Evolutionary conservation across 441 rosid genomes (phyloP), one percentile per base, ranked within the genome.

Genomic region (Populus hybrid): DNA sequence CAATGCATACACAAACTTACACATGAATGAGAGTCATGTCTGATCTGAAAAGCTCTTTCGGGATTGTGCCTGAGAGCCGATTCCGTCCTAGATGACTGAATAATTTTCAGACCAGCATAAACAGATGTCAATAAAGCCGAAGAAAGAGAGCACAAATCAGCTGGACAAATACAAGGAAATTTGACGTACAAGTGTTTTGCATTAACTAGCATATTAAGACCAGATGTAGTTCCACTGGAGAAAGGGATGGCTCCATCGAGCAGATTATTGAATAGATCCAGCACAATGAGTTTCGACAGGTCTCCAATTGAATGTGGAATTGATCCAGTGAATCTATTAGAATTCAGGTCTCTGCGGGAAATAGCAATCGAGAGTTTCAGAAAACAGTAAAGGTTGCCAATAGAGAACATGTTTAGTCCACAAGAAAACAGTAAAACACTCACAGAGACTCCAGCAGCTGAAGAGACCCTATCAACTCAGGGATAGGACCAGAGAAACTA

Each of bases 261-360:
- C 78, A 75, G 74, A 82, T 95, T 95, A 78, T 92, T 92, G 14
- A 94, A 86, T 74, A 96, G 84, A 84, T 96, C 99, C 34, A 96
- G 75, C 99, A 91, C 87, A 80, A 82, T 73, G 21, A 96, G 94
- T 0, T 74, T 85, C 1, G 89, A 67, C 71, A 96, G 86, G 50
- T 77, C 87, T 12, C 98, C 98, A 21, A 94, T 85, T 73, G 94
- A 85, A 1, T 88, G 83, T 0, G 98, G 98, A 75, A 96, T 90
- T 63, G 3, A 10, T 50, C 98, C 99, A 54, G 12, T 87, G 78
- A 96, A 92, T 73, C 84, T 14, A 81, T 96, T 96, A 0, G 85
- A 85, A 83, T 91, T 91, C 38, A 96, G 75, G 63, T 96, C 90
- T 80, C 99, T 96, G 88, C 81, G 77, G 32, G 57, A 40, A 67